These are phyloP conservation scores for Sarocladiaceae sp. DNA, from an alignment of 2,329 filamentous ascomycete species.

Conservation along the genomic window DNA sequence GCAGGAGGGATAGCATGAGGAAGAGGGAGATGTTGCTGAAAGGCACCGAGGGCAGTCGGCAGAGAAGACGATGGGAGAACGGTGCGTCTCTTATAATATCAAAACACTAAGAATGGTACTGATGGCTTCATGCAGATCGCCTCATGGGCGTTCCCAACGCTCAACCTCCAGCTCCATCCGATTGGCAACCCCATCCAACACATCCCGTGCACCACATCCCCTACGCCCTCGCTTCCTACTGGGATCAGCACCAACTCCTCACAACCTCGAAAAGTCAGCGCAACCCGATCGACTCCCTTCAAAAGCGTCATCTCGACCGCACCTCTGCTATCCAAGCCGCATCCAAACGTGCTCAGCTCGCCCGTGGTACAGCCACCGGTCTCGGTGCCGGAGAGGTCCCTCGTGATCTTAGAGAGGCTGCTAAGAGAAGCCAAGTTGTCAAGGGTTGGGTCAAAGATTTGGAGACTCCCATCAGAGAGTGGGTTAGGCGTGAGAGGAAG, in stretches of 20 bases:
- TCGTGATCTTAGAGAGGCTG: slow-evolving; percentile 71
- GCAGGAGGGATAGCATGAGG: slow-evolving; percentile 49
- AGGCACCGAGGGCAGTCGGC: slow-evolving; percentile 85
- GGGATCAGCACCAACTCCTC: slow-evolving; percentile 52
- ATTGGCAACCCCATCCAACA: slow-evolving; percentile 81
- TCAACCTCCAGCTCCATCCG: slow-evolving; percentile 73
- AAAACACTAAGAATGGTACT: neutral
- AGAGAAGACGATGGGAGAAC: slow-evolving; percentile 92
- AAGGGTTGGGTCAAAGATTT: slow-evolving; percentile 77
- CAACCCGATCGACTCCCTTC: neutral
- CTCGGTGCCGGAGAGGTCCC: slow-evolving; percentile 59
- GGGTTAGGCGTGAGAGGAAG: slow-evolving; percentile 53
- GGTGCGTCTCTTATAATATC: slow-evolving; percentile 48
- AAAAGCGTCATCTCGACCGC: slow-evolving; percentile 41
- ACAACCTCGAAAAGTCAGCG: slow-evolving; percentile 36
- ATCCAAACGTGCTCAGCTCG: slow-evolving; percentile 43
- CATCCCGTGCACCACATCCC: slow-evolving; percentile 75
- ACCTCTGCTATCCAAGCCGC: slow-evolving; percentile 32
- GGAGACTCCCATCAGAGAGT: slow-evolving; percentile 58
- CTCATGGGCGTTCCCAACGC: slow-evolving; percentile 83
- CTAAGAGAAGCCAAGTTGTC: slow-evolving; percentile 77
- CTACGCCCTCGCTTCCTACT: slow-evolving; percentile 83
- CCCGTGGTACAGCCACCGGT: slow-evolving; percentile 34
- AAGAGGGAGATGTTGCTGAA: slow-evolving; percentile 74
- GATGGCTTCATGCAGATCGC: slow-evolving; percentile 56